Conservation (phyloP, 352 stramenopile genomes). For the Phytophthora brassicae region DNA sequence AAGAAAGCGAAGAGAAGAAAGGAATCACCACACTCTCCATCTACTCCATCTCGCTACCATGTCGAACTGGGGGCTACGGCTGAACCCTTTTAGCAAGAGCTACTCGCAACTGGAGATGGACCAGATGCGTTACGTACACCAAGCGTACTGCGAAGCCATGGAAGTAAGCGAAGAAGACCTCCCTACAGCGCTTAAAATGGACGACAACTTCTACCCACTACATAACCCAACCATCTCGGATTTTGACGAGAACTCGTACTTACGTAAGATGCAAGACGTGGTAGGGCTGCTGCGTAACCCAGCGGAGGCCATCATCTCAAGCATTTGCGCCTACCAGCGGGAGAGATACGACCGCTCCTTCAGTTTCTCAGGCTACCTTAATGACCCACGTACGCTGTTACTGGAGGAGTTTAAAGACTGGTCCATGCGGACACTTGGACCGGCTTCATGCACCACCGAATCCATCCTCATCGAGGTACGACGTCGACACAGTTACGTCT, state of each 20-base stretch:
- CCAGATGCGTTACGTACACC: slow-evolving; percentile 86
- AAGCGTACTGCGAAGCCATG: slow-evolving; percentile 86
- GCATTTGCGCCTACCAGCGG: slow-evolving; percentile 82
- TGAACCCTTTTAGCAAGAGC: slow-evolving; percentile 80
- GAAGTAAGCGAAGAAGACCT: slow-evolving; percentile 82
- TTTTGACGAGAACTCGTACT: slow-evolving; percentile 87
- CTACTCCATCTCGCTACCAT: slow-evolving; percentile 42
- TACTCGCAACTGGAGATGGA: slow-evolving; percentile 86
- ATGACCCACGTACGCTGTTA: slow-evolving; percentile 79
- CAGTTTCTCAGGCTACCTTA: slow-evolving; percentile 78
- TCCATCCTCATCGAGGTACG: slow-evolving; percentile 76
- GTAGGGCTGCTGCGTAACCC: slow-evolving; percentile 78
- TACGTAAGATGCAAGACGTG: slow-evolving; percentile 88
- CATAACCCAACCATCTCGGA: slow-evolving; percentile 77
- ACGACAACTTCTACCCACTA: slow-evolving; percentile 79
- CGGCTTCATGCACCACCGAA: slow-evolving; percentile 76
- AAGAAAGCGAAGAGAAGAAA: slow-evolving; percentile 21
- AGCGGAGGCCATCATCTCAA: slow-evolving; percentile 84
- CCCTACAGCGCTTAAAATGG: slow-evolving; percentile 82
- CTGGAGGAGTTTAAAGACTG: slow-evolving; percentile 88
- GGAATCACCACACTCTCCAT: too few relatives aligned
- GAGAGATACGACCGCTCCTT: slow-evolving; percentile 79
- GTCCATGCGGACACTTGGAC: slow-evolving; percentile 77
- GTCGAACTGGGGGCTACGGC: slow-evolving; percentile 81
- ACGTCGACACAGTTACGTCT: slow-evolving; percentile 71